Conservation (phyloP, 345 rosid species). For the Boechera retrofracta region DNA sequence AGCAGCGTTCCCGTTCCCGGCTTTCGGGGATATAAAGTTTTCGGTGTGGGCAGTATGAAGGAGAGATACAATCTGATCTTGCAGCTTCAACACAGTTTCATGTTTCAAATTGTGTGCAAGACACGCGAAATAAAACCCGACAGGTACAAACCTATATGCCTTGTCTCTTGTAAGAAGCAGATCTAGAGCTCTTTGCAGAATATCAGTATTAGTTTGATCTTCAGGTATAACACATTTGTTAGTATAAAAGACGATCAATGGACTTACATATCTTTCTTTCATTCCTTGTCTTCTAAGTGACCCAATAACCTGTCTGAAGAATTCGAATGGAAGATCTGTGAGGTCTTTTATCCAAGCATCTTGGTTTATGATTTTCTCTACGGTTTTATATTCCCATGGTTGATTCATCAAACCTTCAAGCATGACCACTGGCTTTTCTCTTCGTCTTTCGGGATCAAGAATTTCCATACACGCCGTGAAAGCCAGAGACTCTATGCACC, state of each 20-base stretch:
- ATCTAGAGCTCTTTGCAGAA: constrained; percentile 63
- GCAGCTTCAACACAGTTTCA: constrained; percentile 54
- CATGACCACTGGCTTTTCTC: constrained; percentile 60
- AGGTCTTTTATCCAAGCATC: constrained; percentile 84
- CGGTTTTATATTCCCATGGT: constrained; percentile 62
- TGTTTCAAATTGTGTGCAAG: constrained; percentile 54
- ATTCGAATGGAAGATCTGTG: constrained; percentile 64
- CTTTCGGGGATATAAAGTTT: constrained; percentile 60
- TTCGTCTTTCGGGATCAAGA: constrained; percentile 79
- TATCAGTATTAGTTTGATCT: constrained; percentile 42
- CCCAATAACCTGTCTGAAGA: constrained; percentile 72
- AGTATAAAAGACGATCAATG: constrained; percentile 65
- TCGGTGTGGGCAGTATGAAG: constrained; percentile 59
- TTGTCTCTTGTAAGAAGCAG: constrained; percentile 61
- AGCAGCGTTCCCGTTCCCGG: constrained; percentile 41
- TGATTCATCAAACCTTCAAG: constrained; percentile 55
- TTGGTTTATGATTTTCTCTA: constrained; percentile 51
- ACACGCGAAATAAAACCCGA: constrained; percentile 74
- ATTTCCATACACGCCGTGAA: constrained; percentile 93
- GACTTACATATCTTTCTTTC: constrained; percentile 77
- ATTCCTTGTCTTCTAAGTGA: constrained; percentile 84
- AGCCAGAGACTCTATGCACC: constrained; percentile 80
- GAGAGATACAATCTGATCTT: constrained; percentile 60
- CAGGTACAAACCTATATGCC: constrained; percentile 59
- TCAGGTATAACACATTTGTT: constrained; percentile 61